Base-by-base conservation (phyloP, 116 monocot genomes). In the Iris pallida region DNA sequence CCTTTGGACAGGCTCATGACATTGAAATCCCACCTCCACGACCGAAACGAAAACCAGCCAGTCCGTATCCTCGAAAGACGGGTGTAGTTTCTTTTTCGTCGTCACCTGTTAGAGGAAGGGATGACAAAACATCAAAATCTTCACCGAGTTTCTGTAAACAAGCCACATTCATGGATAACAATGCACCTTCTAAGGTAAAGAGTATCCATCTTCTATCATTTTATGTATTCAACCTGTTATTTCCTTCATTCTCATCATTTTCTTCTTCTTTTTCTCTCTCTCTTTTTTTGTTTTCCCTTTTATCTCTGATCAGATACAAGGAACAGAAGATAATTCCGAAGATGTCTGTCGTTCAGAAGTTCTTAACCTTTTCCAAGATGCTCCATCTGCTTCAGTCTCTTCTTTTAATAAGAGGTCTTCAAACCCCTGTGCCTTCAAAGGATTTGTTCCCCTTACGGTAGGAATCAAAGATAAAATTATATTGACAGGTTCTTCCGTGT, bases 21-120 rank as follows among this genome's bases (percentile, higher is more conserved):
- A 88, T 98, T 58, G 88, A 98, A 44, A 93, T 97, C 57, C 98
- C 98, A 76, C 98, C 98, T 64, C 98, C 98, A 45, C 80, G 98
- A 12, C 98, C 98, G 56, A 93, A 98, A 70, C 79, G 85, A 58
- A 97, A 93, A 58, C 97, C 97, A 57, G 90, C 63, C 73, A 80
- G 79, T 80, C 93, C 98, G 65, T 98, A 93, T 73, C 93, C 98
- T 53, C 81, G 90, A 55, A 98, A 93, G 61, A 82, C 51, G 6
- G 66, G 78, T 54, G 10, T 47, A 11, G 49, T 64, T 68, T 56
- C 73, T 55, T 20, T 69, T 15, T 61, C 72, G 45, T 49, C 68
- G 44, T 30, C 30, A 30, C 49, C 56, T 40, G 49, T 20, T 16
- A 77, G 76, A 69, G 60, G 47, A 51, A 68, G 53, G 41, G 68